Base-by-base conservation (phyloP, 2,329 filamentous ascomycete species). In the Aspergillus costaricaensis region DNA sequence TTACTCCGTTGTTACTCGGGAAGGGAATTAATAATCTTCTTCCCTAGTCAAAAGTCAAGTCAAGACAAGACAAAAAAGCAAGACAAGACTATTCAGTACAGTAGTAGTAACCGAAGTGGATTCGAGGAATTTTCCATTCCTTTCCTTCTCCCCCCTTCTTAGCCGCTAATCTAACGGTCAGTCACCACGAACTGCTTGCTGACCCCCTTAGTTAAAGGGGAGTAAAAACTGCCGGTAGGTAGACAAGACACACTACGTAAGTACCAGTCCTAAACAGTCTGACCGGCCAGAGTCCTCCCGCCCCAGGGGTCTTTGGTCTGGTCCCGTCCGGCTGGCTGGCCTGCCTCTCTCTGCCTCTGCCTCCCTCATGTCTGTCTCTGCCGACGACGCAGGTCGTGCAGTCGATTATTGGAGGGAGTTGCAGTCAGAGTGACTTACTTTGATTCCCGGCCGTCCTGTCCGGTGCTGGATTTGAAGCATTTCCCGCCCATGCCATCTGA, bases 391-490 rank as follows among this genome's bases (percentile, higher is more conserved):
- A 50, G 25, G 39, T 47, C 53, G 53, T 55, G 53, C 53, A 55
- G 53, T n/a, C 43, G 41, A 55, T 47, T 47, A 55, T 55, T 55
- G 53, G 53, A 55, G 36, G 43, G 53, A 43, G 14, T 55, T 43
- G 27, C 53, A 55, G 53, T 21, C 53, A 55, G 39, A 39, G 10
- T 36, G 32, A 36, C 32, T 36, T 36, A 36, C 32, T 36, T 36
- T 36, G 32, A 36, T 12, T 36, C 32, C 32, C 32, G 32, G 32
- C 32, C 32, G 32, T 36, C 32, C 32, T 36, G 8, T 43, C 41
- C 17, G n/a, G 41, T 43, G 17, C 41, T 43, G 47, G 23, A 49
- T 49, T 36, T 36, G 25, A 49, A 49, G 21, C 44, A 49, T 49
- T 15, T 27, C 19, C 41, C 41, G 41, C 41, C 32, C 41, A 44